Percentiles rank a stretch among this genome's conserved stretches.
phyloP scores from a whole-genome alignment of 2,329 filamentous ascomycete genomes.

The Trichoderma harzianum region DNA sequence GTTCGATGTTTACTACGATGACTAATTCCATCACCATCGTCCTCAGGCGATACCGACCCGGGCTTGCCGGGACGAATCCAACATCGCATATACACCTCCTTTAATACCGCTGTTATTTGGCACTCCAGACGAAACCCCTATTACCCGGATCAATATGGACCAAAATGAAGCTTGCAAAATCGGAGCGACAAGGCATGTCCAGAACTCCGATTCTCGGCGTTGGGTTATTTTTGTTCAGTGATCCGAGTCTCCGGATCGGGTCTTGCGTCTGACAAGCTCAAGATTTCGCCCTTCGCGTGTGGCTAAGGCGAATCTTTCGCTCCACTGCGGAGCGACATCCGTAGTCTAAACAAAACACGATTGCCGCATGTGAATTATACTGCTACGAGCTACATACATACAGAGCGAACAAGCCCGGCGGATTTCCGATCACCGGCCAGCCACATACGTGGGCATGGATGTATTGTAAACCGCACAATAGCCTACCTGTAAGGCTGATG shows the following conservation, averaged over 20 bases:
- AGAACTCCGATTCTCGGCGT: constrained; percentile 6
- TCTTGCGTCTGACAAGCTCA: not conserved
- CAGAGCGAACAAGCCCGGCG: not conserved
- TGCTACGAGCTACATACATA: not conserved
- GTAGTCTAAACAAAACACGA: not conserved
- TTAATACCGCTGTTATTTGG: not conserved
- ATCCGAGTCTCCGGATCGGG: not conserved
- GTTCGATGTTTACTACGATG: not conserved
- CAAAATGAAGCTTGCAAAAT: not conserved
- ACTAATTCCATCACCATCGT: not conserved
- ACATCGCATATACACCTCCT: not conserved
- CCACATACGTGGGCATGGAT: not conserved
- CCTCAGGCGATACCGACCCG: not conserved
- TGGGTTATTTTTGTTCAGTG: not conserved
- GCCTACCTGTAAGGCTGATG: not conserved
- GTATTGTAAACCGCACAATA: not conserved
- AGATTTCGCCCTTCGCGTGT: not conserved
- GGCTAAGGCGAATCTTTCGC: not conserved
- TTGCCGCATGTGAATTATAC: not conserved
- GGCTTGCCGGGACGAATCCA: not conserved
- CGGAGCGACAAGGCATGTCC: not conserved
- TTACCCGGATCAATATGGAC: not conserved
- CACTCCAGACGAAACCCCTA: not conserved
- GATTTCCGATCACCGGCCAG: not conserved
- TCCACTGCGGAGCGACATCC: not conserved